A percentile compares a stretch with the other conserved stretches of the same genome.
phyloP scores from a whole-genome alignment of 1,284 basidiomycete species.

The Meira nashicola region DNA sequence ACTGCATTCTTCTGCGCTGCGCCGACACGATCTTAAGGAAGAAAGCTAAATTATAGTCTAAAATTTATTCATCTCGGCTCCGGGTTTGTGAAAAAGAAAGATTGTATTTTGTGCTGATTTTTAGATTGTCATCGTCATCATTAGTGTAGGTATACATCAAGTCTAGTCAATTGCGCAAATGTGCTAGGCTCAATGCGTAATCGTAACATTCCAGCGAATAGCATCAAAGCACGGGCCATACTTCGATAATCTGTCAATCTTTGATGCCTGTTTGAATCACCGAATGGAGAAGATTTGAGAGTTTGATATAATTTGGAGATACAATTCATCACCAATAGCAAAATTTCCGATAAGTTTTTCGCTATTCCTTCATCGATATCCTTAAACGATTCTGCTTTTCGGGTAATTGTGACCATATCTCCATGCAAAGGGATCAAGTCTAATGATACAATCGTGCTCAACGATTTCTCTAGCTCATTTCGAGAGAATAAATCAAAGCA shows the following conservation, averaged over 20 bases:
- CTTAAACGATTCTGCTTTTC: conserved; percentile 74
- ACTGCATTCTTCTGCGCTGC: no score
- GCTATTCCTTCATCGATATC: conserved; percentile 79
- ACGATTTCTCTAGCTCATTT: conserved; percentile 69
- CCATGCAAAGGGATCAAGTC: conserved; percentile 73
- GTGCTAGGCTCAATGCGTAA: conserved; percentile 51
- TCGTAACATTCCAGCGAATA: conserved; percentile 52
- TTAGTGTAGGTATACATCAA: conserved; percentile 29
- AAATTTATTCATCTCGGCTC: neutral
- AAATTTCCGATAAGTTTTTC: conserved; percentile 79
- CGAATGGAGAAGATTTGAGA: conserved; percentile 36
- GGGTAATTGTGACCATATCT: conserved; percentile 78
- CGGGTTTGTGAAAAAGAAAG: neutral
- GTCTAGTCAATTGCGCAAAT: conserved; percentile 48
- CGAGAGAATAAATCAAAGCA: conserved; percentile 72
- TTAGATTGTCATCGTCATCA: no score
- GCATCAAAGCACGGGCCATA: conserved; percentile 49
- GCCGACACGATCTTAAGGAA: neutral
- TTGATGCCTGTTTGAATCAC: neutral
- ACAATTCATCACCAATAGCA: conserved; percentile 89
- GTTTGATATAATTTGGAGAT: conserved; percentile 59
- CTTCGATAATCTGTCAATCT: conserved; percentile 41
- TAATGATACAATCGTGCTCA: conserved; percentile 83
- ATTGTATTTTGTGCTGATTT: neutral
- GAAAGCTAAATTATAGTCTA: neutral